Evolutionary conservation across 192 early-diverging fungal genomes (phyloP).

Genomic region (Backusella sp.): DNA sequence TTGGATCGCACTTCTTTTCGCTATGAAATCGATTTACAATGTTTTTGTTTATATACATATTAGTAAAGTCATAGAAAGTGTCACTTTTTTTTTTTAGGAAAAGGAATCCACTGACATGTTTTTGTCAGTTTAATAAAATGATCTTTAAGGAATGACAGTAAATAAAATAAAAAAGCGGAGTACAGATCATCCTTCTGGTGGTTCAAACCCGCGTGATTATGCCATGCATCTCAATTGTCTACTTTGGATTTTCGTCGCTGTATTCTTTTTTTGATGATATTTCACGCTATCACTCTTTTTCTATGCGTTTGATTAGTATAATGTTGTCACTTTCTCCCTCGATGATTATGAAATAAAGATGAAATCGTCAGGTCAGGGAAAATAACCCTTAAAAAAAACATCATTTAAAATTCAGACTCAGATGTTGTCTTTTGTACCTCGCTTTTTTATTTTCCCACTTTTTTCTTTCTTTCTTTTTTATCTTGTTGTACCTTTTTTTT

Average conservation of each 20-base stretch:
- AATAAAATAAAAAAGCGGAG: background rate
- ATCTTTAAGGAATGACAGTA: slow-evolving; percentile 9
- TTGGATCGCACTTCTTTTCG: background rate
- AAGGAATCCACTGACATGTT: background rate
- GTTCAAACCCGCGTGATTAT: slow-evolving; percentile 2
- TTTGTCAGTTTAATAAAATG: slow-evolving; percentile 2
- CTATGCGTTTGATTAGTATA: background rate
- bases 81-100: background rate
- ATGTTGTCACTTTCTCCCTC: slow-evolving; percentile 3
- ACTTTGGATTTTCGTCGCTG: background rate
- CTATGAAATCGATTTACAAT: background rate
- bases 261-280: background rate
- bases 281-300: slow-evolving; percentile 1
- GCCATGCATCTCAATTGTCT: background rate
- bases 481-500: background rate
- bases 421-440: slow-evolving; percentile 2
- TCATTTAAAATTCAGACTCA: background rate
- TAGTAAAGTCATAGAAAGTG: background rate
- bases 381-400: slow-evolving; percentile 5
- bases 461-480: background rate
- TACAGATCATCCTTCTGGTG: background rate
- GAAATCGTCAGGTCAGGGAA: background rate
- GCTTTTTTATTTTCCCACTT: background rate
- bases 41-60: background rate
- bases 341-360: slow-evolving; percentile 3